A percentile compares a stretch with the other conserved stretches of the same genome.
Conservation (phyloP, 2,329 filamentous ascomycete genomes). For the Penicillium sp. region DNA sequence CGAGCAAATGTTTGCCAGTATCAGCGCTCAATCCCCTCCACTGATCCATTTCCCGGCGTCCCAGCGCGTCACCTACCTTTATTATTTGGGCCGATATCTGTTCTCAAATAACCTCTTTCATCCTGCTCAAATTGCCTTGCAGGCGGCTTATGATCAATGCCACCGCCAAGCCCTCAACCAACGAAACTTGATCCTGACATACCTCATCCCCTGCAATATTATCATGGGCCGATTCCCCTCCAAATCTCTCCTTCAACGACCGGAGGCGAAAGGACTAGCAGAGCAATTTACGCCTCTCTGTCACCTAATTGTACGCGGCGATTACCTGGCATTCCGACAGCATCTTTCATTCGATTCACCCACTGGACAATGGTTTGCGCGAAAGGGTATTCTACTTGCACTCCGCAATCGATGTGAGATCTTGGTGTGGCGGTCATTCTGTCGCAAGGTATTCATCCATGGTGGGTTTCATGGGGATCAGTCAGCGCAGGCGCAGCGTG, state of each 20-base stretch:
- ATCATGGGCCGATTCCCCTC: conserved; percentile 83
- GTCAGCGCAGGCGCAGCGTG: conserved; percentile 42
- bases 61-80: conserved; percentile 88
- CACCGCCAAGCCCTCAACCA: conserved; percentile 61
- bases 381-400: conserved; percentile 71
- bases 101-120: conserved; percentile 82
- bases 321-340: conserved; percentile 71
- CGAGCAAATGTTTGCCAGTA: conserved; percentile 85
- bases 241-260: conserved; percentile 61
- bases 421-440: conserved; percentile 79
- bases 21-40: conserved; percentile 78
- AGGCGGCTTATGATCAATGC: conserved; percentile 78
- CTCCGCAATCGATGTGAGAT: conserved; percentile 76
- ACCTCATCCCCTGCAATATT: conserved; percentile 79
- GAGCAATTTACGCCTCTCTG: conserved; percentile 73
- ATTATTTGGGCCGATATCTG: conserved; percentile 88
- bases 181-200: conserved; percentile 75
- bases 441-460: conserved; percentile 73
- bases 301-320: conserved; percentile 67
- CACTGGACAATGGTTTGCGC: conserved; percentile 71
- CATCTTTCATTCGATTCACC: conserved; percentile 57
- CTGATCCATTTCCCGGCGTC: conserved; percentile 78
- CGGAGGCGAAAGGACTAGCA: conserved; percentile 66
- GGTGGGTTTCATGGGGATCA: conserved; percentile 67
- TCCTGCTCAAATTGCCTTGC: conserved; percentile 70